A percentile compares a stretch with the other conserved stretches of the same genome.
Conservation (phyloP, 164 flowering plant species). For the Santalum album region DNA sequence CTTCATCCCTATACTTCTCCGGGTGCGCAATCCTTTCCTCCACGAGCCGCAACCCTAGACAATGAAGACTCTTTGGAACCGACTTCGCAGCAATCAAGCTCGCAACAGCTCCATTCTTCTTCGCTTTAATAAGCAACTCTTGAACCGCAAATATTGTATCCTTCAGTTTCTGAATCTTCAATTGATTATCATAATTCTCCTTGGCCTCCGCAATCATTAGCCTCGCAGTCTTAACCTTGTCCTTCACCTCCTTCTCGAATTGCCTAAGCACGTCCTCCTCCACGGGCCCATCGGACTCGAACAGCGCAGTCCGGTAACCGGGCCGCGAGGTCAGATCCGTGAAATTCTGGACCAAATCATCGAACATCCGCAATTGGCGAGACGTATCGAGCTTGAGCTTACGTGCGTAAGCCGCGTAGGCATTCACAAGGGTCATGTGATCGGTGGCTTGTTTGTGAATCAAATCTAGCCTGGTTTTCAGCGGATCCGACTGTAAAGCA, state of each 20-base stretch:
- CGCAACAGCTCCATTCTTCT: constrained; percentile 73
- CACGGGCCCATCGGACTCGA: constrained; percentile 46
- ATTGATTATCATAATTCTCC: constrained; percentile 87
- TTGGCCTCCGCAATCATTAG: constrained; percentile 62
- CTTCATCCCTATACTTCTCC: constrained; percentile 56
- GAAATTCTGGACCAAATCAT: constrained; percentile 57
- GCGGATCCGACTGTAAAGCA: constrained; percentile 73
- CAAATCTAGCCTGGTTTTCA: constrained; percentile 67
- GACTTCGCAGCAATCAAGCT: constrained; percentile 75
- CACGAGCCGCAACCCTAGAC: constrained; percentile 82
- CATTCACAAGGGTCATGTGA: constrained; percentile 69
- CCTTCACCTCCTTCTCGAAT: constrained; percentile 92
- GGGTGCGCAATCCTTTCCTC: constrained; percentile 78
- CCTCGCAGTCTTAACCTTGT: constrained; percentile 61
- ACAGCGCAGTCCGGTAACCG: constrained; percentile 28
- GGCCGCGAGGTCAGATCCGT: constrained; percentile 45
- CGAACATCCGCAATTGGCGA: constrained; percentile 59
- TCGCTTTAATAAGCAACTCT: constrained; percentile 74
- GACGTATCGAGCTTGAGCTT: constrained; percentile 83
- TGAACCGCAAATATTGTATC: constrained; percentile 87
- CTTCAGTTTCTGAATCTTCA: constrained; percentile 91
- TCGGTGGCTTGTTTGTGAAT: constrained; percentile 75
- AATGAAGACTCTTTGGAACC: constrained; percentile 84
- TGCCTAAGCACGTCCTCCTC: constrained; percentile 79
- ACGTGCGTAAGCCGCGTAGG: constrained; percentile 80